Percentiles rank a stretch among this genome's conserved stretches.
These are phyloP conservation scores for Claviceps digitariae DNA, from an alignment of 2,329 filamentous ascomycete genomes.

Conservation along the genomic window DNA sequence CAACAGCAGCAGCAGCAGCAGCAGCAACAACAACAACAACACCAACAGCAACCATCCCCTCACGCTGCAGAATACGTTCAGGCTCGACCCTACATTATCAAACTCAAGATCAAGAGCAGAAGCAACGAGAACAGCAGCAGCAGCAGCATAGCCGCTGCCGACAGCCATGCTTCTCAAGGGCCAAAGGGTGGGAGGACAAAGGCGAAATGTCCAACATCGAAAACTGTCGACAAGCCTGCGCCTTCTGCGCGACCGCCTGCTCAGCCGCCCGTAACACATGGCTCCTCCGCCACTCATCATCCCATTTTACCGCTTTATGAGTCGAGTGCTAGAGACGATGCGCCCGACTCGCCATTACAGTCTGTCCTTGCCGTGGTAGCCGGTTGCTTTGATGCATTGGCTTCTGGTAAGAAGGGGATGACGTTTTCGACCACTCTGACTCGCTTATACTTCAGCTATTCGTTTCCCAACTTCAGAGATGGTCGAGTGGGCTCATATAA, in stretches of 20 bases:
- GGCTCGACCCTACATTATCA: background rate
- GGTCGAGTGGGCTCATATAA: slow-evolving; percentile 22
- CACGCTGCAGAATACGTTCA: slow-evolving; percentile 7
- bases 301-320: slow-evolving; percentile 1
- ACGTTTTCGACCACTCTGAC: slow-evolving; percentile 12
- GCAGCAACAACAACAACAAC: background rate
- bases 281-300: background rate
- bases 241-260: background rate
- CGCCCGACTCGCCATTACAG: slow-evolving; percentile 12
- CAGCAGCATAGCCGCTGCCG: slow-evolving; percentile 7
- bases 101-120: too few species aligned
- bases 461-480: slow-evolving; percentile 16
- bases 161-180: background rate
- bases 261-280: background rate
- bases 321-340: background rate
- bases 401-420: slow-evolving; percentile 12
- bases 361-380: slow-evolving; percentile 16
- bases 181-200: background rate
- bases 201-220: background rate
- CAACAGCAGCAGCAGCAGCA: slow-evolving; percentile 2
- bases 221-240: background rate
- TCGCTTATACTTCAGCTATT: slow-evolving; percentile 20
- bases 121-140: slow-evolving; percentile 9
- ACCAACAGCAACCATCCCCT: slow-evolving; percentile 7
- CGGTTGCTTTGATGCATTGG: slow-evolving; percentile 7